Conservation (phyloP, 2,329 filamentous ascomycete genomes). For the Ceratocystis lukuohia region DNA sequence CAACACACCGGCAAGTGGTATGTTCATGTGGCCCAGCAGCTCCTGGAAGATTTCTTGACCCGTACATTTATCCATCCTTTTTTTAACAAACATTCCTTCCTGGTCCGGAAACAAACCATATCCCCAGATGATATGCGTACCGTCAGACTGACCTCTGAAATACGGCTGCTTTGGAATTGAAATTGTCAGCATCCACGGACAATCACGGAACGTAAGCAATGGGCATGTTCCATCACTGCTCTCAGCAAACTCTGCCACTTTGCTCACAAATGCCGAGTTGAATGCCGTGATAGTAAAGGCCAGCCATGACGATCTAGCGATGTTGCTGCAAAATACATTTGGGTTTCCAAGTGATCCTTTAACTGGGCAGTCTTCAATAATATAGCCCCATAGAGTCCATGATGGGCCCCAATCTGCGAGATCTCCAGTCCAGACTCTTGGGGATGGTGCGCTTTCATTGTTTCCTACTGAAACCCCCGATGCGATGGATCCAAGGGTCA, state of each 20-base stretch:
- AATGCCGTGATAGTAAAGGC: constrained; percentile 31
- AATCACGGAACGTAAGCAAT: constrained; percentile 26
- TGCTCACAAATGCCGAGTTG: constrained; percentile 24
- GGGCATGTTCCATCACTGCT: constrained; percentile 25
- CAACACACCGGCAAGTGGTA: constrained; percentile 24
- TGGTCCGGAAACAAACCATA: constrained; percentile 29
- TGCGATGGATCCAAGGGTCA: constrained; percentile 30
- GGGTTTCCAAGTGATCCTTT: constrained; percentile 29
- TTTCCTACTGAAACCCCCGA: constrained; percentile 21
- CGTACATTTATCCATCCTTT: constrained; percentile 30
- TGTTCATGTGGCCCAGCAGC: constrained; percentile 28
- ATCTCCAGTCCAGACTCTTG: constrained; percentile 10
- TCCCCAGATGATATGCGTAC: constrained; percentile 29
- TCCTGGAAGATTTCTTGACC: constrained; percentile 31
- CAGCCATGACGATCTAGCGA: constrained; percentile 28
- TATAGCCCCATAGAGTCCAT: constrained; percentile 31
- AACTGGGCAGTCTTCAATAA: constrained; percentile 27
- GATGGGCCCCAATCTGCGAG: constrained; percentile 28
- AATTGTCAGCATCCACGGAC: constrained; percentile 30
- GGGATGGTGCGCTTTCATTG: constrained; percentile 3
- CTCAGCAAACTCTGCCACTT: constrained; percentile 22
- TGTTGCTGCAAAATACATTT: constrained; percentile 27
- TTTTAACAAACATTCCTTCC: constrained; percentile 28
- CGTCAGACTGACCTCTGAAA: constrained; percentile 28
- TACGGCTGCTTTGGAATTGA: constrained; percentile 31